Conservation (phyloP, 1,284 basidiomycete genomes). For the Fomitopsis schrenkii region DNA sequence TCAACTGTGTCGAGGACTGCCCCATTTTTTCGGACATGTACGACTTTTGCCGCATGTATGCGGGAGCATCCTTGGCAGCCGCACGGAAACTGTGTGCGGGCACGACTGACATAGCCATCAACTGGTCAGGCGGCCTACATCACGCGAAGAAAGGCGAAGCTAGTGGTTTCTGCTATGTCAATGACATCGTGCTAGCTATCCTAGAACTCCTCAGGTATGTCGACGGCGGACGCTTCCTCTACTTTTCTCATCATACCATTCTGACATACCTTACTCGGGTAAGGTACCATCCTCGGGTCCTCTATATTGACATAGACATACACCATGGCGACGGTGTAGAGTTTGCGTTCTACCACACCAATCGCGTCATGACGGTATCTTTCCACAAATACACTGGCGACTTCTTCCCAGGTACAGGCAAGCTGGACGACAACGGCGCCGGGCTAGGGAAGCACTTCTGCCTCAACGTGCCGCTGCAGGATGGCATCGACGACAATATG, state of each 20-base stretch:
- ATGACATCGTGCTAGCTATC: constrained; percentile 92
- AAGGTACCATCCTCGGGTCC: constrained; percentile 86
- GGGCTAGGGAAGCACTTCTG: constrained; percentile 92
- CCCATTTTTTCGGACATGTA: constrained; percentile 93
- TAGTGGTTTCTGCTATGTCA: constrained; percentile 95
- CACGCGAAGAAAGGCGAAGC: constrained; percentile 96
- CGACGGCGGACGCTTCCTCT: background rate
- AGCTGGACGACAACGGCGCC: constrained; percentile 86
- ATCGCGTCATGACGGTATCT: constrained; percentile 97
- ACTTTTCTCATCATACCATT: background rate
- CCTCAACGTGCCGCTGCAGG: constrained; percentile 92
- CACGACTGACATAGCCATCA: constrained; percentile 93
- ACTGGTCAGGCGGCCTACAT: constrained; percentile 95
- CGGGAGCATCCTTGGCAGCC: constrained; percentile 88
- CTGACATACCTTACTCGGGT: background rate
- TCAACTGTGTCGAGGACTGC: constrained; percentile 93
- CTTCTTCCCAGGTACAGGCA: constrained; percentile 97
- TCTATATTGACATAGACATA: constrained; percentile 97
- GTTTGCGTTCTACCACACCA: constrained; percentile 96
- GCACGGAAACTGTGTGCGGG: constrained; percentile 84
- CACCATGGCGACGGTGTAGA: constrained; percentile 98
- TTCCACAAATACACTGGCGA: constrained; percentile 99
- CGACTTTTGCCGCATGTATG: constrained; percentile 89
- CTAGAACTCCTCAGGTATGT: constrained; percentile 84
- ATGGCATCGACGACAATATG: constrained; percentile 97